Percentiles rank a stretch among this genome's conserved stretches.
These are phyloP conservation scores for Leccinum olivaceopallidum DNA, from an alignment of 768 basidiomycete genomes.

Conservation along the genomic window DNA sequence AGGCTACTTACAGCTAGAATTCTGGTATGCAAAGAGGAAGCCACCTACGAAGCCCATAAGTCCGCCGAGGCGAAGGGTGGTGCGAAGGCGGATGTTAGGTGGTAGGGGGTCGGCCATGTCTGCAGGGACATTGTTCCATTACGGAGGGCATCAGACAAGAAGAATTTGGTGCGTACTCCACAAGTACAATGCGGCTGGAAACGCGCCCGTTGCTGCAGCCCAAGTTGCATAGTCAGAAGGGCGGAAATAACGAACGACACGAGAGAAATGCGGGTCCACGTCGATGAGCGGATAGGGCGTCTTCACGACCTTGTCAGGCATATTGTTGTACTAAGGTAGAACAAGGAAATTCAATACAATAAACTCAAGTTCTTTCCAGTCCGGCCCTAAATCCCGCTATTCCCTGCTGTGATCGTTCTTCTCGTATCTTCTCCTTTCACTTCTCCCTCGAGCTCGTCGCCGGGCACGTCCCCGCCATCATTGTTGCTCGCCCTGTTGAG, in stretches of 20 bases:
- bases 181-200: conserved; percentile 77
- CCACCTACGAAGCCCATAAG: conserved; percentile 86
- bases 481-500: conserved; percentile 9
- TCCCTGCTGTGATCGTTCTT: conserved; percentile 24
- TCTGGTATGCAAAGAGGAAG: conserved; percentile 91
- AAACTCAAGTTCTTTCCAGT: conserved; percentile 10
- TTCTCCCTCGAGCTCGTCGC: conserved; percentile 11
- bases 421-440: conserved; percentile 23
- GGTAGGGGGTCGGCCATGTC: conserved; percentile 48
- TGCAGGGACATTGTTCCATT: conserved; percentile 23
- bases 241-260: conserved; percentile 89
- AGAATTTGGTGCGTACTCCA: conserved; percentile 62
- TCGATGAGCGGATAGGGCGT: conserved; percentile 92
- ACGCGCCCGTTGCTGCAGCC: conserved; percentile 77
- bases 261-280: conserved; percentile 83
- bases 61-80: conserved; percentile 56
- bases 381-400: conserved; percentile 34
- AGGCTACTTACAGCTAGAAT: conserved; percentile 69
- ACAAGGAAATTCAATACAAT: conserved; percentile 5
- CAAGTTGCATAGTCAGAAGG: conserved; percentile 84
- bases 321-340: conserved; percentile 8
- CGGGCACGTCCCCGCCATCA: conserved; percentile 4
- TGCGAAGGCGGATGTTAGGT: conserved; percentile 38
- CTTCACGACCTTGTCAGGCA: conserved; percentile 49
- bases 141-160: conserved; percentile 4